Evolutionary conservation across 1,284 basidiomycete species (phyloP).

Genomic region (Sanghuangporus baumii): DNA sequence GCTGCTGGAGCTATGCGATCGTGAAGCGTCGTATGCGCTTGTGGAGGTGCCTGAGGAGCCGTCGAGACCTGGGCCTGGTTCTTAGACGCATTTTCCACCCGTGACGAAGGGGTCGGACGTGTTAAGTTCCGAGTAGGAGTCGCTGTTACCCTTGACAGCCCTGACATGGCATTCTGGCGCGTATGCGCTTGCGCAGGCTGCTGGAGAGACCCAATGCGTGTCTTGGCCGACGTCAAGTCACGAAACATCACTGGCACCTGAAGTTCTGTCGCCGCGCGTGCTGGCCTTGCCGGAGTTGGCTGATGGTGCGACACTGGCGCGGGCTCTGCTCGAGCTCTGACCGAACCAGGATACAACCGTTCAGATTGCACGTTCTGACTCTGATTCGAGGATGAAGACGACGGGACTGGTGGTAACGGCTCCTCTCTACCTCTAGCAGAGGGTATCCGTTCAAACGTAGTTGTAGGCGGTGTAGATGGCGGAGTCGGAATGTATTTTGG

Average conservation of each 20-base stretch:
- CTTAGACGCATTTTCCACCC: not conserved
- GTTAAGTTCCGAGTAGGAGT: not conserved
- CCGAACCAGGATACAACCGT: not conserved
- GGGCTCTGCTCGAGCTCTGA: not conserved
- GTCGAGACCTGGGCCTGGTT: not conserved
- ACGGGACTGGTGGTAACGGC: conserved; percentile 25
- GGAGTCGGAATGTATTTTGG: conserved; percentile 59
- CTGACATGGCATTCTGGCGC: not conserved
- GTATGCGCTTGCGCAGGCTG: not conserved
- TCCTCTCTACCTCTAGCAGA: conserved; percentile 17
- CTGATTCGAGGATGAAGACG: not conserved
- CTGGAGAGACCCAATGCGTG: not conserved
- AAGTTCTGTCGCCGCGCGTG: conserved; percentile 1
- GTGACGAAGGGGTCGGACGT: not conserved
- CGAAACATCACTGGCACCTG: conserved; percentile 12
- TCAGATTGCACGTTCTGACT: not conserved
- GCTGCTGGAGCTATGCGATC: not conserved
- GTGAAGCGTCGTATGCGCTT: not conserved
- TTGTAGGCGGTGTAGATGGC: conserved; percentile 37
- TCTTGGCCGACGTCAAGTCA: conserved; percentile 1
- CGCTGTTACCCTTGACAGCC: not conserved
- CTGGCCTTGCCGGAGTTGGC: conserved; percentile 7
- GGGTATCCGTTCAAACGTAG: conserved; percentile 22
- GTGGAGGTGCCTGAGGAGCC: not conserved
- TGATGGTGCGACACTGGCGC: not conserved